Evolutionary conservation across 164 flowering plant species (phyloP).

Genomic region (Santalum album): DNA sequence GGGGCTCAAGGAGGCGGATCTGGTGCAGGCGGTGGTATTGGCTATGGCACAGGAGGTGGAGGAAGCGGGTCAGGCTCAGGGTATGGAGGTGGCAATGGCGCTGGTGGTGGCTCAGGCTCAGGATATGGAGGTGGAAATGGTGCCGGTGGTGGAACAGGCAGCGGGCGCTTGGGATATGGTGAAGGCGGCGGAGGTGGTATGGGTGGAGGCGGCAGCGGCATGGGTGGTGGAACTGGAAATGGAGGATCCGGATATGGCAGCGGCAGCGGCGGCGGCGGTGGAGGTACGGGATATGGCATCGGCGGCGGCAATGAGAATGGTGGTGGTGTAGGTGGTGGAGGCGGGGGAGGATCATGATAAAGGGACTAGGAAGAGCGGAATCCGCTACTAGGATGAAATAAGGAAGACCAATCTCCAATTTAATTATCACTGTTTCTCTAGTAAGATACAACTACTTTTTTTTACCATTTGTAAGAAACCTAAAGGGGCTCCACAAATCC

Average conservation of each 20-base stretch:
- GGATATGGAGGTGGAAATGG: not conserved
- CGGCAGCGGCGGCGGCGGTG: not conserved
- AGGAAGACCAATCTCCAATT: too few relatives aligned
- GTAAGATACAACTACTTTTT: too few relatives aligned
- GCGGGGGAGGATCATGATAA: not conserved
- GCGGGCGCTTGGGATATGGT: not conserved
- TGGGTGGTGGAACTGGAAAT: not conserved
- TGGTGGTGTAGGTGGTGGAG: not conserved
- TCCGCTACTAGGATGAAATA: not conserved
- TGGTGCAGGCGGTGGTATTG: not conserved
- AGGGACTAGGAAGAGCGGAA: not conserved
- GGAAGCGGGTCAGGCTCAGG: not conserved
- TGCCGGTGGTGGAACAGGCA: not conserved
- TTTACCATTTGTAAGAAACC: not conserved
- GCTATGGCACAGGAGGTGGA: not conserved
- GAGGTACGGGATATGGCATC: not conserved
- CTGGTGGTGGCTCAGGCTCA: not conserved
- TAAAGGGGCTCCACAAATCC: too few relatives aligned
- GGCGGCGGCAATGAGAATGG: too few relatives aligned
- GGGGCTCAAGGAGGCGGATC: not conserved
- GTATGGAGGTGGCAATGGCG: not conserved
- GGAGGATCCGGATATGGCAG: not conserved
- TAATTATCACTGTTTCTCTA: too few relatives aligned
- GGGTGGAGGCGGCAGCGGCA: not conserved
- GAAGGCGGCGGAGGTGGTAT: not conserved